Evolutionary conservation across 2,329 filamentous ascomycete species (phyloP).

Genomic region (Metarhizium sp.): DNA sequence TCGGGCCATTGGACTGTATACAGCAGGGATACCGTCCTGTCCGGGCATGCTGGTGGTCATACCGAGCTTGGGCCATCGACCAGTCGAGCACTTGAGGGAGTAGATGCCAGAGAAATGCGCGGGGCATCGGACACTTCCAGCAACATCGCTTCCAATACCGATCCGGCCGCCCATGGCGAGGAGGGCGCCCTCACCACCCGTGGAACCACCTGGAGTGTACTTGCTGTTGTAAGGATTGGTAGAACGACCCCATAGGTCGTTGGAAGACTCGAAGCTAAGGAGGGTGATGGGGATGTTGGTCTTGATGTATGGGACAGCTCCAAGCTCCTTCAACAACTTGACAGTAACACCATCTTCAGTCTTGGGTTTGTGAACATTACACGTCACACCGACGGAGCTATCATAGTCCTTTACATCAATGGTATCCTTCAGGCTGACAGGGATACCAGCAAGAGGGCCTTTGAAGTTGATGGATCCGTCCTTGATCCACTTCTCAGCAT

Average conservation of each 20-base stretch:
- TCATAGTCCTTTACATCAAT: conserved; percentile 79
- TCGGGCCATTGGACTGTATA: conserved; percentile 87
- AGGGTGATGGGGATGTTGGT: conserved; percentile 83
- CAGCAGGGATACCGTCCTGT: conserved; percentile 80
- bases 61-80: conserved; percentile 80
- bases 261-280: conserved; percentile 74
- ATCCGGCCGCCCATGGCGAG: conserved; percentile 77
- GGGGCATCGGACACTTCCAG: conserved; percentile 76
- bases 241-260: conserved; percentile 70
- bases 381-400: conserved; percentile 70
- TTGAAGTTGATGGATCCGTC: conserved; percentile 57
- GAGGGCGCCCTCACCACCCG: conserved; percentile 75
- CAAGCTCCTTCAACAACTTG: conserved; percentile 72
- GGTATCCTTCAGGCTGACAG: conserved; percentile 74
- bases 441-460: conserved; percentile 78
- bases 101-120: conserved; percentile 90
- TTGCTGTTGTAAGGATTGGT: conserved; percentile 75
- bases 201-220: conserved; percentile 84
- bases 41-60: conserved; percentile 84
- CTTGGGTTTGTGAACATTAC: conserved; percentile 58
- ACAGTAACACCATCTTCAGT: conserved; percentile 62
- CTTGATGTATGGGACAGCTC: conserved; percentile 86
- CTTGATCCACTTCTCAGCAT: conserved; percentile 63
- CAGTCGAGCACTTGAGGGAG: conserved; percentile 75
- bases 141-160: conserved; percentile 84